Base-by-base conservation (phyloP, 2,329 filamentous ascomycete genomes). In the Chaetomium sp. region DNA sequence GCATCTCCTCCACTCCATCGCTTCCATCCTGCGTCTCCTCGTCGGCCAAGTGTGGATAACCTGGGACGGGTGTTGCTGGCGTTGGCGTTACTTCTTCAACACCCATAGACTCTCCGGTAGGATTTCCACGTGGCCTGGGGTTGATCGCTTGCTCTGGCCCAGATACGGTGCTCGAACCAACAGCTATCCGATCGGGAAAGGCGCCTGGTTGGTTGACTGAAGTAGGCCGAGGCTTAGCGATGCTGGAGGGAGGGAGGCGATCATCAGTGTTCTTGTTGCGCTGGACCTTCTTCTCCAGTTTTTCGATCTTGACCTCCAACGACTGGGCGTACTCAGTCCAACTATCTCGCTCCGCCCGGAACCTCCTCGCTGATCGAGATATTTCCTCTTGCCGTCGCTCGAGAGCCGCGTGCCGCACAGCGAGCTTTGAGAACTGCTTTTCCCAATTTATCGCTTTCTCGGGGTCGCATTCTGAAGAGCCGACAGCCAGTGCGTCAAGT, bases 311-410 rank as follows among this genome's bases (percentile, higher is more conserved):
- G 29, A 73, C 73, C 59, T 82, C 75, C 21, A 85, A 71, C 13
- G 75, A 69, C 25, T 77, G 77, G 5, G 80, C 79, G 61, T 83
- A 80, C 6, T 75, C 72, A 29, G 76, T 75, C 83, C 83, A 86
- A 35, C 72, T 70, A 7, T 81, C 75, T 4, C 78, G 77, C 27
- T 80, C 76, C 1, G 77, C 74, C 31, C 78, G 80, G 56, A 78
- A 77, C 67, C 77, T 80, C 35, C 63, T 78, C 77, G 54, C 79
- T 75, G 2, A 69, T 8, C 61, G 23, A n/a, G 80, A 67, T 75
- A 79, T 57, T 72, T 72, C 31, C 71, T 77, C 73, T 61, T 81
- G 81, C 59, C 76, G 80, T 23, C 73, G 72, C 31, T 77, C 73
- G 1, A 82, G 70, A 55, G 76, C 78, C 5, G 69, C 67, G 59